Base-by-base conservation (phyloP, 75 land plant species). In the Adiantum capillusveneris region DNA sequence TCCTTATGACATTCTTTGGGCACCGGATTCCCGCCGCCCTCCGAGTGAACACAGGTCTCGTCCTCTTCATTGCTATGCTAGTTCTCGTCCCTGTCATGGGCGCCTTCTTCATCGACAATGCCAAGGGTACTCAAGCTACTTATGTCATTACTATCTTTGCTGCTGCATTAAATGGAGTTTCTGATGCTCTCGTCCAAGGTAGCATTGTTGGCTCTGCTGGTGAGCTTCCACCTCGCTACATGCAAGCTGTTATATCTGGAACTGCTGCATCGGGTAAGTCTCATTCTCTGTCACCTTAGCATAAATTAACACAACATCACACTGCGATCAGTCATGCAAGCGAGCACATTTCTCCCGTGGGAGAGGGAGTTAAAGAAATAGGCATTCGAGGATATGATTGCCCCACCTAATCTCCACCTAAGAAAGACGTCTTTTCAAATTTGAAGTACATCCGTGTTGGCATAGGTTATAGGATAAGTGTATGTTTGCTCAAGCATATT, bases 231-330 rank as follows among this genome's bases (percentile, higher is more conserved):
- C 82, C 79, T 71, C 64, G 84, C 44, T 95, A 86, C 61, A 95
- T 90, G 99, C 99, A 95, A 61, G 99, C 99, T 41, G 57, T 77
- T 22, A 70, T 79, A 14, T 88, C 92, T 27, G 99, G 99, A 1
- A 87, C 88, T 29, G 99, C 97, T 31, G 88, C 74, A 51, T 94
- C 96, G 18, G 98, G 98, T 94, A 68, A 39, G 66, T 22, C 9
- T 34, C 37, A 9, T n/a, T n/a, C n/a, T n/a, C n/a, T n/a, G n/a
- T n/a, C n/a, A n/a, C n/a, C n/a, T n/a, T n/a, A n/a, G n/a, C n/a
- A n/a, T n/a, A n/a, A n/a, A n/a, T n/a, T n/a, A n/a, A n/a, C n/a
- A n/a, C n/a, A n/a, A n/a, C n/a, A n/a, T n/a, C n/a, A n/a, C n/a
- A n/a, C n/a, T n/a, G n/a, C n/a, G n/a, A n/a, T n/a, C n/a, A n/a